Conservation (phyloP, 2,329 filamentous ascomycete genomes). For the Hansfordia pulvinata region DNA sequence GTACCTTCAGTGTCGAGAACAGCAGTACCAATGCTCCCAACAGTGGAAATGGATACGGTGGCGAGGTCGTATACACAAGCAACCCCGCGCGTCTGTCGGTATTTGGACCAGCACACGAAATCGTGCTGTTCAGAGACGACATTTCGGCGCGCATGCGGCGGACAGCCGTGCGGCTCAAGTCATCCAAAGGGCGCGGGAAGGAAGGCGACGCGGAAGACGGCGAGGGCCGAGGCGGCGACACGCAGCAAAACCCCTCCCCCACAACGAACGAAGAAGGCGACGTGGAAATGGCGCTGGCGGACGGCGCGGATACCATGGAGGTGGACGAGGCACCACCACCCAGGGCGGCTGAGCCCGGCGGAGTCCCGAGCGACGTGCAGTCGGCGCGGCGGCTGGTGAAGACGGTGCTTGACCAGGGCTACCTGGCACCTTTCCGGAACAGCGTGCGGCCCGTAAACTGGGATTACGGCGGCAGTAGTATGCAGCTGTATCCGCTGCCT, state of each 20-base stretch:
- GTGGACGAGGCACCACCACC: conserved; percentile 19
- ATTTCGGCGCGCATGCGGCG: conserved; percentile 67
- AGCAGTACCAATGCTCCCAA: too few species aligned
- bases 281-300: conserved; percentile 18
- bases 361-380: conserved; percentile 36
- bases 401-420: conserved; percentile 81
- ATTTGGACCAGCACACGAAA: conserved; percentile 79
- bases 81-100: conserved; percentile 74
- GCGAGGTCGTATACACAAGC: conserved; percentile 74
- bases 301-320: conserved; percentile 25
- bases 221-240: conserved; percentile 7
- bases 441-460: conserved; percentile 70
- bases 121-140: conserved; percentile 80
- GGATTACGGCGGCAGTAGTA: conserved; percentile 63
- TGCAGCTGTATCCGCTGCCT: conserved; percentile 81
- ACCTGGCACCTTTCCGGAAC: conserved; percentile 78
- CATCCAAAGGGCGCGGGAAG: conserved; percentile 14
- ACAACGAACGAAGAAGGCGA: conserved; percentile 11
- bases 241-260: conserved; percentile 3
- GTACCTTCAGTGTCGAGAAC: conserved; percentile 51
- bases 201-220: conserved; percentile 21
- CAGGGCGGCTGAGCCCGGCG: conserved; percentile 14
- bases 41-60: too few species aligned
- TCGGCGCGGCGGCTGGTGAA: conserved; percentile 72
- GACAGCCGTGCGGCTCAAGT: conserved; percentile 58